phyloP scores from a whole-genome alignment of 331 rosid genomes.

The Dryas integrifolia region DNA sequence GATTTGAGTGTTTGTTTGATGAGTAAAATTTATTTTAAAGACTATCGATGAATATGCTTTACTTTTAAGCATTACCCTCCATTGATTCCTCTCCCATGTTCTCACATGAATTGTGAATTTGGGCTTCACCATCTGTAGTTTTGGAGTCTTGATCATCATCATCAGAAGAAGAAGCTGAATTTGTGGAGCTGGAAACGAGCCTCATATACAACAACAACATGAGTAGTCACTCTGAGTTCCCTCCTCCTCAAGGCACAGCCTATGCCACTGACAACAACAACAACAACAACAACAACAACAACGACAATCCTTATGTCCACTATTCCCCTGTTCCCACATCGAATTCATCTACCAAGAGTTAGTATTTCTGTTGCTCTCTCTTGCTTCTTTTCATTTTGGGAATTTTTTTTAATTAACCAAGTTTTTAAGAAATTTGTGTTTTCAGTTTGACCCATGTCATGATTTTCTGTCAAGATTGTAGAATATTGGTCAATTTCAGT shows the following conservation, averaged over 20 bases:
- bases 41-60: too few relatives aligned
- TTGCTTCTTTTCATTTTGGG: background rate
- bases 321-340: conserved; percentile 31
- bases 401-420: background rate
- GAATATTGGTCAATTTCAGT: background rate
- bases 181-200: background rate
- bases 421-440: background rate
- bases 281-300: background rate
- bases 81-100: too few relatives aligned
- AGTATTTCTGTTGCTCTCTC: conserved; percentile 25
- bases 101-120: too few relatives aligned
- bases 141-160: background rate
- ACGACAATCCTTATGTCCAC: conserved; percentile 46
- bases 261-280: background rate
- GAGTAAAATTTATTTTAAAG: too few relatives aligned
- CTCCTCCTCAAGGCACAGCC: background rate
- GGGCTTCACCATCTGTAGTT: too few relatives aligned
- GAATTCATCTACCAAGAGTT: conserved; percentile 38
- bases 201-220: background rate
- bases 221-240: background rate
- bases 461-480: background rate
- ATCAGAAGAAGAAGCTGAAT: background rate
- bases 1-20: too few relatives aligned
- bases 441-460: background rate
- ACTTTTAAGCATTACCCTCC: too few relatives aligned